Percentiles rank a stretch among this genome's conserved stretches.
Evolutionary conservation across 768 basidiomycete genomes (phyloP).

Genomic region (Leucocoprinus birnbaumii): DNA sequence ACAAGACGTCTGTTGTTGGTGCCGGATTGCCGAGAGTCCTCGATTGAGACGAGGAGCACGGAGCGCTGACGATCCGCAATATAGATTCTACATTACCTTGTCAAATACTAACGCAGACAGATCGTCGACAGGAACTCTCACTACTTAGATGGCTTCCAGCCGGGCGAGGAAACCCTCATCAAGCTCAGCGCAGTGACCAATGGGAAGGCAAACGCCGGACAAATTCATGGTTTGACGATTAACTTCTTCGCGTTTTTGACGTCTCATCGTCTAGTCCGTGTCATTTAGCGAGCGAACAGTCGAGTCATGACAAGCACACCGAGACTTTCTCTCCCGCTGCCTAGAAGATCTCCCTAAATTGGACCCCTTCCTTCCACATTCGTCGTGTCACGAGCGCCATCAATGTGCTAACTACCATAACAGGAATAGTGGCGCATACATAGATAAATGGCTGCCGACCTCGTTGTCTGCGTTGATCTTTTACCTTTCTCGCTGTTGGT

Average conservation of each 20-base stretch:
- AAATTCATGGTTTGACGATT: not conserved
- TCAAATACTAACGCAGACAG: not conserved
- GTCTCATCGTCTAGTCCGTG: not conserved
- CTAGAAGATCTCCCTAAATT: not conserved
- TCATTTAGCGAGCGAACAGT: too few relatives aligned
- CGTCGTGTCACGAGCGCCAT: not conserved
- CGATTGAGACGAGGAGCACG: slow-evolving; percentile 2
- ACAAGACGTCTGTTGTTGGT: slow-evolving; percentile 5
- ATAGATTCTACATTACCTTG: not conserved
- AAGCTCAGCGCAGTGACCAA: not conserved
- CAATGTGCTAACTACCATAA: too few relatives aligned
- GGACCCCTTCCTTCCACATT: not conserved
- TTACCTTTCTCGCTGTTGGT: not conserved
- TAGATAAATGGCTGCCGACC: too few relatives aligned
- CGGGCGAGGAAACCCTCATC: not conserved
- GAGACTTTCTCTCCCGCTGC: too few relatives aligned
- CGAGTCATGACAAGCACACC: too few relatives aligned
- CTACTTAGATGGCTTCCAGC: not conserved
- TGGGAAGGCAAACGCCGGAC: too few relatives aligned
- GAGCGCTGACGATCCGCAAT: slow-evolving; percentile 2
- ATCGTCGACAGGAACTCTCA: slow-evolving; percentile 1
- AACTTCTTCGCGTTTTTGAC: not conserved
- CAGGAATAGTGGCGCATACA: too few relatives aligned
- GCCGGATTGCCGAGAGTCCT: slow-evolving; percentile 2
- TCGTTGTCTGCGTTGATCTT: too few relatives aligned